phyloP scores from a whole-genome alignment of 345 rosid species.

The Murraya koenigii region DNA sequence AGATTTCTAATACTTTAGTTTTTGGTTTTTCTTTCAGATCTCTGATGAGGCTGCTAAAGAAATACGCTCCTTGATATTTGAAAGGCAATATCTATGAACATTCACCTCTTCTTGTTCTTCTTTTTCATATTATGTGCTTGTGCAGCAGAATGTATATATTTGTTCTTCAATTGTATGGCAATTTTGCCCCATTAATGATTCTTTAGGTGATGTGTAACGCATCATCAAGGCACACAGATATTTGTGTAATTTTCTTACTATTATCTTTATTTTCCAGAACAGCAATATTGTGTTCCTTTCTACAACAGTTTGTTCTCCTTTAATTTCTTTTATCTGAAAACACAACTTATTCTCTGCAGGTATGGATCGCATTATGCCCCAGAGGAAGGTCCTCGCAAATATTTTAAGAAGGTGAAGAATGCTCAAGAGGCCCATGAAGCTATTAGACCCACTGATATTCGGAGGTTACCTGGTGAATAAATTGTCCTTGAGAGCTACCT shows the following conservation, averaged over 20 bases:
- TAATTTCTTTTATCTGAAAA: slow-evolving; percentile 2
- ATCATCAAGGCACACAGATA: neutral
- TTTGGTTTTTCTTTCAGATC: slow-evolving; percentile 48
- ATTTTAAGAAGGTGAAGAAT: slow-evolving; percentile 92
- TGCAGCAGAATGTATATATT: neutral
- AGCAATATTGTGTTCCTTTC: neutral
- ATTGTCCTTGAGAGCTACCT: slow-evolving; percentile 11
- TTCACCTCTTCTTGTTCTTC: neutral
- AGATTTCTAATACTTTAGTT: slow-evolving; percentile 12
- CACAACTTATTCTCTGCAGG: slow-evolving; percentile 40
- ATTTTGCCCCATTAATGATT: neutral
- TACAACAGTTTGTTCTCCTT: neutral
- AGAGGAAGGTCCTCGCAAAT: slow-evolving; percentile 54
- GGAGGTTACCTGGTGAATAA: slow-evolving; percentile 73
- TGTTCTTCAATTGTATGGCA: neutral
- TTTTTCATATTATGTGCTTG: neutral
- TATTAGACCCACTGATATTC: slow-evolving; percentile 85
- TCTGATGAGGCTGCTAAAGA: slow-evolving; percentile 85
- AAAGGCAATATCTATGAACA: slow-evolving; percentile 50
- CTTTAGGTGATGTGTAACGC: neutral
- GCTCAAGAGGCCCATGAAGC: slow-evolving; percentile 99
- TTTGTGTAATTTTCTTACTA: neutral
- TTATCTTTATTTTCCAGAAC: neutral
- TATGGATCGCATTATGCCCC: slow-evolving; percentile 67
- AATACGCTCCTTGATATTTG: slow-evolving; percentile 60